Evolutionary conservation across 2,329 filamentous ascomycete species (phyloP), one percentile per base, ranked within the genome.

Genomic region (Xylaria sp.): DNA sequence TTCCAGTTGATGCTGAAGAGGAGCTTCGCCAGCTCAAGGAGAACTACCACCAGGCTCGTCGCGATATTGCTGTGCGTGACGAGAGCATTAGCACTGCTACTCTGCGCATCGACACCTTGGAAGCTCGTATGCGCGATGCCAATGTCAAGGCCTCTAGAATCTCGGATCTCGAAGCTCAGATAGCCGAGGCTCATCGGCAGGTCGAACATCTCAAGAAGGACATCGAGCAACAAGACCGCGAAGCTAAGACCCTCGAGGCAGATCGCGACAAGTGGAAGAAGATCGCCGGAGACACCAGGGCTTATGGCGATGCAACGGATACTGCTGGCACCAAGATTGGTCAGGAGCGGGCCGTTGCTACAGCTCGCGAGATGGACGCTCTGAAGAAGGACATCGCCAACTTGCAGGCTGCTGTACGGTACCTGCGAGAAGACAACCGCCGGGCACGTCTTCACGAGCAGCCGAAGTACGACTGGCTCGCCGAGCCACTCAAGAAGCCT

Each of bases 91-190:
- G 95, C 73, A 93, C 95, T 60, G 83, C 90, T 23, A 84, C 88
- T n/a, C 88, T 97, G 66, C 92, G 94, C 74, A 96, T 97, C 66
- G 93, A 97, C 74, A 90, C 94, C 47, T 85, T 97, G 44, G 90
- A 96, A 73, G 90, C 90, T 6, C 83, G 91, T 59, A 92, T 94
- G 87, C 86, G 87, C 59, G 92, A 95, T 70, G 90, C 90, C 4
- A 85, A 86, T 65, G 86, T 89, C 71, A 92, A 93, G 74, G 85
- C 89, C 11, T 84, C 86, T 54, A 82, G 81, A 55, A 89, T 91
- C 65, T 78, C 79, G 18, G 84, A 85, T 57, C 79, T 91, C 10
- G 88, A 91, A 72, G 75, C 75, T 39, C 77, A 80, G 67, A 78
- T 89, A 23, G 79, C 80, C 53, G 76, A 79, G 16, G 78, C 82